Evolutionary conservation across 2,329 filamentous ascomycete species (phyloP), one percentile per base, ranked within the genome.

Genomic region (Pseudocercospora vitis): DNA sequence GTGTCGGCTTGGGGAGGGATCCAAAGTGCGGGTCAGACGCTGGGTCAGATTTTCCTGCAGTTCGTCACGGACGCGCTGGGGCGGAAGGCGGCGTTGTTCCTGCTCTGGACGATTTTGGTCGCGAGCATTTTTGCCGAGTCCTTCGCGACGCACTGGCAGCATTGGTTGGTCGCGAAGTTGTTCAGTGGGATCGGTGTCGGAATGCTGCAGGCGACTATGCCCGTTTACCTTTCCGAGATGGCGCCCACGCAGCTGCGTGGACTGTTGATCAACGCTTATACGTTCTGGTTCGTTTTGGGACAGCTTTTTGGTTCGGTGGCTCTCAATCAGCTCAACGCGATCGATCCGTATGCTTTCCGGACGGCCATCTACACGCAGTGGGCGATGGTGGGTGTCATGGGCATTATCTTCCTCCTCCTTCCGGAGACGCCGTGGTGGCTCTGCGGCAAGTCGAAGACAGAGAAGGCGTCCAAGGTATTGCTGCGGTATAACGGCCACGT

Each of bases 351-450:
- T 16, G 61, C 76, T 40, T 77, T 69, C 53, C 64, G 68, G 5
- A 69, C 67, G 3, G 68, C 75, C 1, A 73, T 78, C 23, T 76
- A 76, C 49, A 75, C 74, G 0, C 73, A 78, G 64, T 78, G 75
- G 75, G 70, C 70, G 0, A 74, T 75, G 64, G 65, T 78, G 9
- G 75, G 73, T 0, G 24, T 70, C 5, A 76, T 75, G 65, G 48
- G 66, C 0, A 48, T 72, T 4, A 72, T 76, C 16, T 76, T 74
- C 37, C 8, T 71, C 4, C 50, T 71, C 11, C 58, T 76, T 3
- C 73, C 71, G 1, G 72, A 74, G 48, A 72, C 72, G 0, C 74
- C 75, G 0, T 73, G 71, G 31, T 50, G 55, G 55, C 42, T 56
- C 11, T 53, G 56, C 21, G 24, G 42, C 5, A 49, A 50, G 42